Evolutionary conservation across 495 filamentous ascomycete species (phyloP).

Genomic region (Pseudoneurospora amorphoporcata): DNA sequence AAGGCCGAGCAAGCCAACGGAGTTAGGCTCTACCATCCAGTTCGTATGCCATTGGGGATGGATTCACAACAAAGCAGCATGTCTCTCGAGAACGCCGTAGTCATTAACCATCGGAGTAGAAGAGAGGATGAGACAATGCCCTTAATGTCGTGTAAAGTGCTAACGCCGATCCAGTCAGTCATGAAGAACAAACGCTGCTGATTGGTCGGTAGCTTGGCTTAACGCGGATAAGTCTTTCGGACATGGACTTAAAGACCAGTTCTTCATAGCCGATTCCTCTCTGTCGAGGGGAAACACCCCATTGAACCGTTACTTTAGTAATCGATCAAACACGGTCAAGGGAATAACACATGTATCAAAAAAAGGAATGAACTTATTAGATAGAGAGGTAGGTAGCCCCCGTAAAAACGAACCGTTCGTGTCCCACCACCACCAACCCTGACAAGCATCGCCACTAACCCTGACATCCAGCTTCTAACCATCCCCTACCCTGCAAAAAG

Average conservation of each 20-base stretch:
- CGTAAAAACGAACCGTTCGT: not conserved
- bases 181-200: not conserved
- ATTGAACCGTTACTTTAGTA: no score
- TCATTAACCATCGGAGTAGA: not conserved
- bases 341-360: not conserved
- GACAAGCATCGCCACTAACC: not conserved
- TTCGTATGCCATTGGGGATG: not conserved
- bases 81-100: not conserved
- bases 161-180: not conserved
- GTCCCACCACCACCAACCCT: not conserved
- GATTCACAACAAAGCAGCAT: not conserved
- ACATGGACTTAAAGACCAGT: not conserved
- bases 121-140: not conserved
- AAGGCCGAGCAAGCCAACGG: not conserved
- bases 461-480: not conserved
- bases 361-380: slow-evolving; percentile 7
- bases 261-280: not conserved
- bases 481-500: not conserved
- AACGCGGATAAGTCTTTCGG: not conserved
- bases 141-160: not conserved
- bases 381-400: slow-evolving; percentile 2
- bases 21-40: not conserved
- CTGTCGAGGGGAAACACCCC: no score
- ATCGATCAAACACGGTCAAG: no score
- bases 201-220: not conserved